Evolutionary conservation across 2,329 filamentous ascomycete genomes (phyloP), one percentile per base, ranked within the genome.

Genomic region (Microdochium paspali): DNA sequence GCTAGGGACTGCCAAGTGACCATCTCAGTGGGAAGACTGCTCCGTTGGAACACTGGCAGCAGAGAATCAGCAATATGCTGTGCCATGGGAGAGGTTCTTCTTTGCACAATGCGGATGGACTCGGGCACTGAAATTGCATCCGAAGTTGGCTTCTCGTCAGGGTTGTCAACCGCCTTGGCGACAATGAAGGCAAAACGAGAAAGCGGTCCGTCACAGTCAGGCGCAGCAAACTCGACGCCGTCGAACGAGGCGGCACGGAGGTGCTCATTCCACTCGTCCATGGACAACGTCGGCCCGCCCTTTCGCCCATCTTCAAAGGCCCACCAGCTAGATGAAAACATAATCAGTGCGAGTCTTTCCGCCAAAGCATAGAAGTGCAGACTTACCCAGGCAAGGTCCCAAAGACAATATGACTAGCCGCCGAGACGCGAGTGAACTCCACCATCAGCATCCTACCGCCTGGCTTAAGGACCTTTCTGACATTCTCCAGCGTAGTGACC

Each of bases 401-500:
- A 42, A 54, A 54, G 18, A 49, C 28, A 7, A 54, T 48, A 25
- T 49, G 23, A 5, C 46, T 12, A 9, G 39, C 23, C 10, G 39
- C 39, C 20, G 23, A 24, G 15, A 10, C 10, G 15, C 39, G 39
- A 23, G 52, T 49, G 12, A 49, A 49, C 39, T 61, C 58, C 10
- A 52, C 32, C 5, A 60, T 13, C 2, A 59, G 10, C 4, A 60
- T 47, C 12, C 23, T 46, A 4, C 59, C 59, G 13, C 50, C 50
- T 10, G 56, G 55, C 46, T 48, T 46, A 7, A 61, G 47, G 2
- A 60, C 40, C 10, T 47, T 52, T 13, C 49, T 50, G 2, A 56
- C 47, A 44, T 62, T 53, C 10, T 18, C 15, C 35, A 59, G 10
- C 2, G 58, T 53, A 9, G 24, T n/a, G n/a, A 31, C 21, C n/a